Conservation (phyloP, 345 rosid species). For the Brassica carinata region DNA sequence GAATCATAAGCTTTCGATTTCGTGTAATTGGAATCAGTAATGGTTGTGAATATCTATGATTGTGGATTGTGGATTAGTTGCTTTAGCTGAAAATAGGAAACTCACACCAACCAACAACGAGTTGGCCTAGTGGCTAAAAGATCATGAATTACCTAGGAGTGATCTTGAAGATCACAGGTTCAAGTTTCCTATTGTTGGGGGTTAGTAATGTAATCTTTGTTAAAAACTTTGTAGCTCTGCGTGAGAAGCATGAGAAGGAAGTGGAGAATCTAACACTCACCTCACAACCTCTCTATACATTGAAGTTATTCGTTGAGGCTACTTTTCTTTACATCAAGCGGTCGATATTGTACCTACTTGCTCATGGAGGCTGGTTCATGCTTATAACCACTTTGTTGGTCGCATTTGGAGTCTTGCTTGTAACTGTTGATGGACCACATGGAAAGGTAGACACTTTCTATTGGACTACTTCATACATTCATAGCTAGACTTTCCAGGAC, state of each 20-base stretch:
- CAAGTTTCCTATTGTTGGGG: too few species aligned
- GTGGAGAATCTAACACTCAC: conserved; percentile 70
- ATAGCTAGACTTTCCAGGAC: not conserved
- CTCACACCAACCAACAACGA: not conserved
- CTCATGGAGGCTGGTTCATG: conserved; percentile 76
- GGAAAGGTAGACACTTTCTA: conserved; percentile 60
- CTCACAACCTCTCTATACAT: conserved; percentile 71
- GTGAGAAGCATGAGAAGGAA: conserved; percentile 65
- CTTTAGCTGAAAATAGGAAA: conserved; percentile 2
- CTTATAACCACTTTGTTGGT: conserved; percentile 46
- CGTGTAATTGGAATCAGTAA: not conserved
- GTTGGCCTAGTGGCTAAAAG: too few species aligned
- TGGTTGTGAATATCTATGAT: not conserved
- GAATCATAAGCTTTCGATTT: conserved; percentile 6
- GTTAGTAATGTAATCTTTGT: not conserved
- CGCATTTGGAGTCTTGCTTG: conserved; percentile 48
- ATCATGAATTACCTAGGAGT: too few species aligned
- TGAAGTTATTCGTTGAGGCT: conserved; percentile 68
- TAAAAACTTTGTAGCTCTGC: conserved; percentile 49
- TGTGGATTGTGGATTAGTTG: not conserved
- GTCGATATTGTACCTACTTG: conserved; percentile 54
- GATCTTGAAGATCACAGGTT: too few species aligned
- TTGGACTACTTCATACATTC: not conserved
- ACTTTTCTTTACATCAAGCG: conserved; percentile 56
- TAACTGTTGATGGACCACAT: conserved; percentile 80